Base-by-base conservation (phyloP, 345 rosid species). In the Trapa bicornis region DNA sequence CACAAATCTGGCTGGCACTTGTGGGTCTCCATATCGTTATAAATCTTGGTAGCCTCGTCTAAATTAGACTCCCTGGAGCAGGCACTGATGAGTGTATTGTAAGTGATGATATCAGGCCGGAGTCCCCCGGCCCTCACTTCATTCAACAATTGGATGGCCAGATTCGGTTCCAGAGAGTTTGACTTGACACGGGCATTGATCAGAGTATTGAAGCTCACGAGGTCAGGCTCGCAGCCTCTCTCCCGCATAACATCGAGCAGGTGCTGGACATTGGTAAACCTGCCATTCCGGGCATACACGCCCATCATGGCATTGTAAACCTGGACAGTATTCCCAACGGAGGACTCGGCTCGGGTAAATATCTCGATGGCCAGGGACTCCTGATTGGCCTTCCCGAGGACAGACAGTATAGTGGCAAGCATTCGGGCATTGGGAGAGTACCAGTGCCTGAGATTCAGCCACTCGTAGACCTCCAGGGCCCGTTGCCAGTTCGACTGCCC, bases 251-350 rank as follows among this genome's bases (percentile, higher is more conserved):
- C 72, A 63, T 83, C 86, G 63, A 93, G 85, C 86, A 90, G 67
- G 70, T 87, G 77, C 61, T 80, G 92, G 52, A 85, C 92, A 75
- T 87, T 79, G 4, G 68, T 66, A 67, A 90, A 88, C 78, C 77
- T 78, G 16, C 94, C 96, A 43, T 73, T 77, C 62, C 99, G 82
- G 0, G 97, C 92, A 72, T 90, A 90, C 64, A 90, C 97, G 3
- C 92, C 96, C 96, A 90, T 94, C 94, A 90, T 88, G 37, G 97
- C 95, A 71, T 94, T 90, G 67, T 90, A 94, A 4, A 94, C 97
- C 76, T 94, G 97, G 47, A 90, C 92, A 4, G 84, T 86, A 53
- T 81, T 83, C 3, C 87, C 97, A 1, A 81, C 86, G 0, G 89
- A 65, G 9, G 85, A 67, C 77, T 86, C 87, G 0, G 83, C 86